Conservation (phyloP, 495 filamentous ascomycete genomes). For the Penicillium cataractarum region DNA sequence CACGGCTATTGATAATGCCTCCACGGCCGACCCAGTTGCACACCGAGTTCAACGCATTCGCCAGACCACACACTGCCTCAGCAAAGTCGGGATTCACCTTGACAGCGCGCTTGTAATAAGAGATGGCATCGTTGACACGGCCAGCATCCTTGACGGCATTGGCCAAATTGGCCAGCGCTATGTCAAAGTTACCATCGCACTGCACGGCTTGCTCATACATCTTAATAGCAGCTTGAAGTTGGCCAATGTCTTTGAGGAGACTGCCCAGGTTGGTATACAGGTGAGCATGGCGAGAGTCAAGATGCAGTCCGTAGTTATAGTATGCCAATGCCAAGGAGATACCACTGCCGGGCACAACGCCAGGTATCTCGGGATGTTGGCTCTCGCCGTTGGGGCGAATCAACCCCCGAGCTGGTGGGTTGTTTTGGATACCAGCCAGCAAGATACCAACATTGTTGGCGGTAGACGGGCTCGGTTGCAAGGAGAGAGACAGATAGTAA, state of each 20-base stretch:
- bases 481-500: conserved; percentile 93
- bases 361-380: conserved; percentile 65
- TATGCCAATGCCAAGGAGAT: conserved; percentile 88
- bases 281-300: conserved; percentile 93
- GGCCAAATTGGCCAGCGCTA: conserved; percentile 93
- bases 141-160: conserved; percentile 99
- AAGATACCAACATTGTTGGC: conserved; percentile 99
- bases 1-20: conserved; percentile 72
- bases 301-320: conserved; percentile 86
- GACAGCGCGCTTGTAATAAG: conserved; percentile 90
- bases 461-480: conserved; percentile 95
- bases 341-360: conserved; percentile 83
- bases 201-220: conserved; percentile 97
- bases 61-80: conserved; percentile 94
- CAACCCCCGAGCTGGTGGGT: conserved; percentile 48
- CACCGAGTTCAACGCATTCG: conserved; percentile 94
- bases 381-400: conserved; percentile 39
- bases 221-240: conserved; percentile 84
- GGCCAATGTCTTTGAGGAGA: conserved; percentile 94
- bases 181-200: conserved; percentile 92
- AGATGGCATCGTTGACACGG: conserved; percentile 86
- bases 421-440: conserved; percentile 89
- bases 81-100: conserved; percentile 92
- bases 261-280: conserved; percentile 97
- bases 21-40: conserved; percentile 94